Evolutionary conservation across 2,329 filamentous ascomycete species (phyloP), one percentile per base, ranked within the genome.

Genomic region (Pezicula radicicola): DNA sequence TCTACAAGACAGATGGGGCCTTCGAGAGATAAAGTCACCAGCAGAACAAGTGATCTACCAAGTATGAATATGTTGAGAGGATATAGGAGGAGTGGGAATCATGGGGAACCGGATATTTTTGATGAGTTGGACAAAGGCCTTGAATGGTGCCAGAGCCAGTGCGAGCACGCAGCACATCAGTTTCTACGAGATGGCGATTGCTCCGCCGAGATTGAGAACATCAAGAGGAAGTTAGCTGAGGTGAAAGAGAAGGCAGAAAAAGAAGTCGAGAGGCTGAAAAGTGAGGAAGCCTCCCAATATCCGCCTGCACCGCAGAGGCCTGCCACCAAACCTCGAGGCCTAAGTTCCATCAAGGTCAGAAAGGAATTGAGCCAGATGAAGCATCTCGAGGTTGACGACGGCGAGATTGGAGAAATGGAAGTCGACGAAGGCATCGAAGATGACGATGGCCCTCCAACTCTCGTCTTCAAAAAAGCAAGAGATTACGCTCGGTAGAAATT

Each of bases 111-210:
- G 12, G 81, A 83, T 55, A 74, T 83, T 1, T 91, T 87, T 64
- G 89, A 95, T 58, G 77, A 82, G 42, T 77, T 91, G 1, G 91
- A 96, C 66, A 88, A 87, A 65, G 81, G 83, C 1, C 75, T 97
- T 25, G 91, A 96, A 65, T 81, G 83, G 57, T 88, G 90, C 5
- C 91, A 96, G 67, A 80, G 79, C 51, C 81, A 91, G 61, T 95
- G 89, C 66, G 92, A 97, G 71, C 85, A 85, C 49, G 92, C 88
- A 3, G 92, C 92, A 0, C 91, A 96, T 65, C 89, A 95, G 63
- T 91, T 94, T 55, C 76, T 97, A n/a, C 84, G 92, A 21, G 88
- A 91, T 49, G 92, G 91, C 10, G 87, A 94, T 63, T 96, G 92
- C 69, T 79, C 76, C n/a, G 79, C 83, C 16, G 90, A 96, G 68